Conservation (phyloP, 2,329 filamentous ascomycete species). For the Dactylellina sp. region DNA sequence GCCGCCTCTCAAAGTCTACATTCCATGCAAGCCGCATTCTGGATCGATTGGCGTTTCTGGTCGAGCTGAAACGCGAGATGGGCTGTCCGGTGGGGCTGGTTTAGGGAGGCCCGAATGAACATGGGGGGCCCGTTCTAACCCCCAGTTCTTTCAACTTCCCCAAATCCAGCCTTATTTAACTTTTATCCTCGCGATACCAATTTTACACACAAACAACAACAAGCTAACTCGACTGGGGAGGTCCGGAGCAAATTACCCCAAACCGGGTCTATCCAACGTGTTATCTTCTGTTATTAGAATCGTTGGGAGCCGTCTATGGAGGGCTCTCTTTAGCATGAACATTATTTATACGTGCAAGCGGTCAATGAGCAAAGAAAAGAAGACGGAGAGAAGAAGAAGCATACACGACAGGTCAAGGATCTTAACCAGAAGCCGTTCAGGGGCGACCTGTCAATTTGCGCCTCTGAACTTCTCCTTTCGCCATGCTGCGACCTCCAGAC, state of each 20-base stretch:
- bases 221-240: neutral
- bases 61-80: slow-evolving; percentile 48
- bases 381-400: too few species aligned
- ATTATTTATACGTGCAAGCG: too few species aligned
- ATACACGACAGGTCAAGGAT: neutral
- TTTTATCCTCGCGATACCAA: slow-evolving; percentile 8
- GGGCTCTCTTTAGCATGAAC: neutral
- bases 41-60: slow-evolving; percentile 55
- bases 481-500: neutral
- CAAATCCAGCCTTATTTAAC: neutral
- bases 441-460: neutral
- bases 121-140: slow-evolving; percentile 12
- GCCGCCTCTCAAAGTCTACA: slow-evolving; percentile 10
- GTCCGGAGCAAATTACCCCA: neutral
- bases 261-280: neutral
- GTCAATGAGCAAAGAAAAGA: too few species aligned
- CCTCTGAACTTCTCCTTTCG: slow-evolving; percentile 20
- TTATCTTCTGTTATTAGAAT: too few species aligned
- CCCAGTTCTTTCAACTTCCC: slow-evolving; percentile 10
- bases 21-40: slow-evolving; percentile 25
- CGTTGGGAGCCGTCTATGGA: neutral
- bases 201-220: neutral
- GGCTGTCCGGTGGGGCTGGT: slow-evolving; percentile 32
- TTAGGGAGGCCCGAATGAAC: slow-evolving; percentile 43
- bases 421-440: neutral